Conservation (phyloP, 176 grass and related monocot genomes). For the Typha latifolia region DNA sequence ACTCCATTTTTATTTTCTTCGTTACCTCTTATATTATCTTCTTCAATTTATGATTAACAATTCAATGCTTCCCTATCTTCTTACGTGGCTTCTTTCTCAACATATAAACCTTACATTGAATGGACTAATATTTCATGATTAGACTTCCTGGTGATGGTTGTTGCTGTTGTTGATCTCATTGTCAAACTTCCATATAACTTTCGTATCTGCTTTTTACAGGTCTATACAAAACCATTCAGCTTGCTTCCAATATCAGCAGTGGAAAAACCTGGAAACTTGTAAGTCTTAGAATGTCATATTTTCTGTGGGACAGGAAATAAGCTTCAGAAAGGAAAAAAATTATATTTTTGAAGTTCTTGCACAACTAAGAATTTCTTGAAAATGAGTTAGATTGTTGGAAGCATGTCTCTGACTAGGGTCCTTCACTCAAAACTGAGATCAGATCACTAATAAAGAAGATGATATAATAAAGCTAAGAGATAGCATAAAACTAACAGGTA, state of each 20-base stretch:
- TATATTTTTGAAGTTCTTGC: neutral
- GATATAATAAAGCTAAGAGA: too few species aligned
- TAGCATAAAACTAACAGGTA: too few species aligned
- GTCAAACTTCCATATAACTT: neutral
- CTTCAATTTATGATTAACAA: too few species aligned
- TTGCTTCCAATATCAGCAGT: conserved; percentile 84
- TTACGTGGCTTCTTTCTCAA: too few species aligned
- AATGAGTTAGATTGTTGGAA: too few species aligned
- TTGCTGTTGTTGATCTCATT: neutral
- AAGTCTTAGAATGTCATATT: conserved; percentile 13
- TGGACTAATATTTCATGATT: neutral
- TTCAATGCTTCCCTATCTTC: too few species aligned
- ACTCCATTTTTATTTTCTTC: too few species aligned
- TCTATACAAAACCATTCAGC: conserved; percentile 79
- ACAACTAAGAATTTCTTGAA: too few species aligned
- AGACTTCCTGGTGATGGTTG: neutral
- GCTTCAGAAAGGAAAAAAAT: neutral
- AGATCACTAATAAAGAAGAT: too few species aligned
- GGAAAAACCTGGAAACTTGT: conserved; percentile 84
- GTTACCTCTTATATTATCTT: too few species aligned
- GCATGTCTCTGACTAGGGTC: too few species aligned
- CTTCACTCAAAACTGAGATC: too few species aligned
- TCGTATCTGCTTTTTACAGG: conserved; percentile 24
- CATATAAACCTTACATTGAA: neutral
- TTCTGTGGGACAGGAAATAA: neutral